Evolutionary conservation across 768 basidiomycete species (phyloP).

Genomic region (Cystobasidiopsis lactophilus): DNA sequence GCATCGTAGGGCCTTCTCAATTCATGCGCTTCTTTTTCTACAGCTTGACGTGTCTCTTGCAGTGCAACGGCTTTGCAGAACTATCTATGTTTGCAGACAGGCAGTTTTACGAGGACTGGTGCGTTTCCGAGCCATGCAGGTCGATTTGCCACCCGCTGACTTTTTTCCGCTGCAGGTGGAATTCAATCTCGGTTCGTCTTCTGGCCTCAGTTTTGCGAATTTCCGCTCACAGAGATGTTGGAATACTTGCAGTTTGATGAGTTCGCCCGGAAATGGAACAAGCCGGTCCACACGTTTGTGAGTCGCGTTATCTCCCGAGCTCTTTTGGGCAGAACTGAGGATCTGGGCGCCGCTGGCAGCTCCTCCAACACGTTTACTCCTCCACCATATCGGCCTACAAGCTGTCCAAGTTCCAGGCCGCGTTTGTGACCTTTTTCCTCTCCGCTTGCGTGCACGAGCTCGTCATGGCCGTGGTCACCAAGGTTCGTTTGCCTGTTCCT

Average conservation of each 20-base stretch:
- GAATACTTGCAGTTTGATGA: conserved; percentile 98
- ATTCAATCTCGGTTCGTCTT: too few species aligned
- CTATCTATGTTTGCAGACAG: conserved; percentile 68
- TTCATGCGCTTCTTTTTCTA: neutral
- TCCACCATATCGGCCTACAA: conserved; percentile 57
- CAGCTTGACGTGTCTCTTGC: neutral
- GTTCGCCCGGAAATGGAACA: conserved; percentile 96
- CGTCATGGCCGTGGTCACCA: conserved; percentile 75
- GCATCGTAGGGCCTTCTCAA: conserved; percentile 69
- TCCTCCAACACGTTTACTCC: conserved; percentile 85
- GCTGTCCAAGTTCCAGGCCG: conserved; percentile 55
- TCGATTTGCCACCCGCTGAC: conserved; percentile 3
- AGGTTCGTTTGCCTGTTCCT: neutral
- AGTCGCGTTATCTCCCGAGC: too few species aligned
- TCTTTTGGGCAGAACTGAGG: neutral
- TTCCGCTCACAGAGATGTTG: conserved; percentile 40
- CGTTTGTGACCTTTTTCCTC: conserved; percentile 77
- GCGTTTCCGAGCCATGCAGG: neutral
- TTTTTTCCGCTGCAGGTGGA: neutral
- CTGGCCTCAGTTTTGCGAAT: neutral
- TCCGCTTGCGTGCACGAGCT: conserved; percentile 74
- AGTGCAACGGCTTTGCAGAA: conserved; percentile 6
- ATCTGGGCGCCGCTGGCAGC: conserved; percentile 27
- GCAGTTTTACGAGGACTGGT: conserved; percentile 86
- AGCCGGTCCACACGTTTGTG: conserved; percentile 64